Base-by-base conservation (phyloP, 116 monocot genomes). In the Phalaenopsis hybrid region DNA sequence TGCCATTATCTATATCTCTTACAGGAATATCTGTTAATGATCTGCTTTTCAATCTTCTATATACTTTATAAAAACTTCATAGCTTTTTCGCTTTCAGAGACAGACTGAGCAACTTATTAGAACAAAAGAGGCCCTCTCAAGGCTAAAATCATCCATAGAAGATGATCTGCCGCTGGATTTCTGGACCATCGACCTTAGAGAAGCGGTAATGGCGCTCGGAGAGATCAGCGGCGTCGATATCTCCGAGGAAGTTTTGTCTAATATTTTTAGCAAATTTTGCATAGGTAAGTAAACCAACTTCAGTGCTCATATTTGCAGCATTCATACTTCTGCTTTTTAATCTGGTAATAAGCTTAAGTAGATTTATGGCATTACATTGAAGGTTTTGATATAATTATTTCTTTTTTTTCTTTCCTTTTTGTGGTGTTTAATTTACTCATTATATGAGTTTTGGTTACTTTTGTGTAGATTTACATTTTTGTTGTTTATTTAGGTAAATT, bases 151-250 rank as follows among this genome's bases (percentile, higher is more conserved):
- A 77, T 95, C 92, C 0, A 89, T 99, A 57, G 78, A 12, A 34
- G 93, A 93, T n/a, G 93, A 89, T 7, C 75, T 99, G 77, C 95
- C 95, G 1, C 57, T 93, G 78, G 98, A 99, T 80, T 99, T 99
- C 77, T 99, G 98, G 98, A 99, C 93, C 6, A 89, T 99, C 25
- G 98, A 95, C 77, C 87, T 99, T 77, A 88, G 95, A 81, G 95
- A 99, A 89, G 95, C 95, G 25, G 93, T 88, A 2, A 51, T 99
- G 61, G 93, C 98, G 8, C 98, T 99, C 73, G 93, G 90, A 8
- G 87, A 95, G 81, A 93, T 99, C 21, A 93, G 87, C 63, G 95
- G 98, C 13, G 67, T 81, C 20, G 95, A 93, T 79, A 89, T 99
- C 46, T 93, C 90, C 52, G 93, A 95, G 83, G 98, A 99, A 87